These are phyloP conservation scores for Moesziomyces antarcticus DNA, from an alignment of 1,284 basidiomycete species.

Conservation along the genomic window DNA sequence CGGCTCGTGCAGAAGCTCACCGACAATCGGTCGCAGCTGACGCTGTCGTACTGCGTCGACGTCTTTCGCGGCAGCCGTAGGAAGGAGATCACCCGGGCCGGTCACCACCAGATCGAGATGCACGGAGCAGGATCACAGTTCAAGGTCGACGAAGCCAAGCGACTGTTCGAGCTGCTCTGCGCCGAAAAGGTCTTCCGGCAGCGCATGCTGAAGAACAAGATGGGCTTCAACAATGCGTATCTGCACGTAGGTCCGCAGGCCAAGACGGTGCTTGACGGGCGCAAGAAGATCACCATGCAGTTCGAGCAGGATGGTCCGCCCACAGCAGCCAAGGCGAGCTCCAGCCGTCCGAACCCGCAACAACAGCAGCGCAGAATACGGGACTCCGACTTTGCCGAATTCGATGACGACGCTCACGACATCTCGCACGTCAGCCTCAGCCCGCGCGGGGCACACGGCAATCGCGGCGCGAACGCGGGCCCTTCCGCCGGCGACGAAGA, in stretches of 20 bases:
- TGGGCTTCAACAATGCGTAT: constrained; percentile 69
- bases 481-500: constrained; percentile 25
- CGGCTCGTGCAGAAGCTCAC: constrained; percentile 72
- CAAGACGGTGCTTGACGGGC: constrained; percentile 30
- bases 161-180: constrained; percentile 75
- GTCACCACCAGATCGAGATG: constrained; percentile 71
- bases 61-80: constrained; percentile 76
- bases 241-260: constrained; percentile 33
- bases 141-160: constrained; percentile 73
- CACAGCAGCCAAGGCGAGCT: constrained; percentile 34
- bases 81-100: constrained; percentile 71
- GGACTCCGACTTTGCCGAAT: constrained; percentile 35
- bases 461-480: background rate
- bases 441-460: constrained; percentile 10
- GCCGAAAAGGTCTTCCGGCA: constrained; percentile 70
- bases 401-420: constrained; percentile 42
- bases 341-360: constrained; percentile 3
- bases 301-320: constrained; percentile 35
- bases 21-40: constrained; percentile 69
- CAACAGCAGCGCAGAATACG: constrained; percentile 16
- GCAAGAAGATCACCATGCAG: constrained; percentile 49
- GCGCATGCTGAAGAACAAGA: constrained; percentile 61
- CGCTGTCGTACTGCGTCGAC: constrained; percentile 71
- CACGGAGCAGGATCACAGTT: constrained; percentile 74
- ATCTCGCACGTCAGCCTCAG: constrained; percentile 45